Evolutionary conservation across 2,329 filamentous ascomycete species (phyloP).

Genomic region (Alternaria tenuissima): DNA sequence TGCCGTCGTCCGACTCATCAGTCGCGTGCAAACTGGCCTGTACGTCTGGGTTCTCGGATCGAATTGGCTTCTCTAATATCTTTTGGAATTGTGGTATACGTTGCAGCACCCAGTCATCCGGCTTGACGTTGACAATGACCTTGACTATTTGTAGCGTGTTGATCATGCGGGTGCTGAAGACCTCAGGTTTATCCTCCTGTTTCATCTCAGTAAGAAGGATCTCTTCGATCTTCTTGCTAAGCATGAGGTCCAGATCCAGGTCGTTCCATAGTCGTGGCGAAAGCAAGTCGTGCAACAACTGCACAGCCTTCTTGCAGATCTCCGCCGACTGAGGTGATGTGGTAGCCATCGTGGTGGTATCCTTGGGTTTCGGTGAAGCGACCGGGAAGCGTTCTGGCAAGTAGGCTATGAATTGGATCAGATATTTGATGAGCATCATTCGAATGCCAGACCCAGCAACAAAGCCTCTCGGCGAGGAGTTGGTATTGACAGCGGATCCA

Average conservation of each 20-base stretch:
- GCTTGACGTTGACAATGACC: slow-evolving; percentile 85
- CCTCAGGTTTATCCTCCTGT: slow-evolving; percentile 65
- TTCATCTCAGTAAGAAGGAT: slow-evolving; percentile 77
- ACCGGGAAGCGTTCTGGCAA: slow-evolving; percentile 85
- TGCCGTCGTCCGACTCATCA: slow-evolving; percentile 73
- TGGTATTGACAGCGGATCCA: slow-evolving; percentile 63
- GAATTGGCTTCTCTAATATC: slow-evolving; percentile 86
- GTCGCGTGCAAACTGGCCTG: slow-evolving; percentile 88
- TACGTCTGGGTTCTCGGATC: slow-evolving; percentile 87
- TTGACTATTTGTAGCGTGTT: slow-evolving; percentile 94
- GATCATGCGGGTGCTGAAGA: slow-evolving; percentile 85
- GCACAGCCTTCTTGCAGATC: slow-evolving; percentile 84
- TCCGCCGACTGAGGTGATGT: slow-evolving; percentile 69
- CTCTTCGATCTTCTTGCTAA: slow-evolving; percentile 87
- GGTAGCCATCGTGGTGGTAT: slow-evolving; percentile 39
- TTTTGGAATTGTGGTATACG: slow-evolving; percentile 83
- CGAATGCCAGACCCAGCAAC: slow-evolving; percentile 65
- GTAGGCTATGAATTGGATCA: slow-evolving; percentile 93
- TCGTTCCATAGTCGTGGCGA: slow-evolving; percentile 92
- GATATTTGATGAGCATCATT: slow-evolving; percentile 87
- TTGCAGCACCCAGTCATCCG: slow-evolving; percentile 87
- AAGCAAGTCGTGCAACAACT: slow-evolving; percentile 82
- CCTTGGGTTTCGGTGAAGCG: slow-evolving; percentile 56
- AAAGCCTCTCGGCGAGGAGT: slow-evolving; percentile 58
- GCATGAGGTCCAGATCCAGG: slow-evolving; percentile 82